phyloP scores from a whole-genome alignment of 495 filamentous ascomycete genomes.

The Xylaria scruposa region DNA sequence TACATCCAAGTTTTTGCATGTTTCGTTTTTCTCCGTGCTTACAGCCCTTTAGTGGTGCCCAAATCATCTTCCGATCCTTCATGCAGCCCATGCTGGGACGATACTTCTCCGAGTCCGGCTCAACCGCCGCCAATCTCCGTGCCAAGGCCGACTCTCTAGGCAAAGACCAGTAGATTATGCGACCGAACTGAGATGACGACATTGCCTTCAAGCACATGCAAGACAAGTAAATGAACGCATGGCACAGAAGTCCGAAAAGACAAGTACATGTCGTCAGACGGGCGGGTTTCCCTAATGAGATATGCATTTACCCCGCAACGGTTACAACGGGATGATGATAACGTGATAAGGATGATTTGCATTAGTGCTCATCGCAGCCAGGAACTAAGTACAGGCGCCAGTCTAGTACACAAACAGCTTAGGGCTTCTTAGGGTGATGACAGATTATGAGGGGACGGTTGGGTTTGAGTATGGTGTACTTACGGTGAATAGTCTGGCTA shows the following conservation, averaged over 20 bases:
- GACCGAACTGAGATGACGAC: conserved; percentile 21
- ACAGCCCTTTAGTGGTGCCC: conserved; percentile 74
- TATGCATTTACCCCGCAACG: neutral
- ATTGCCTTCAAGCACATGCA: conserved; percentile 19
- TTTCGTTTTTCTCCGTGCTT: conserved; percentile 36
- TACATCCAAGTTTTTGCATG: neutral
- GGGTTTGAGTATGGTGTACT: neutral
- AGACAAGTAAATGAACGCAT: conserved; percentile 17
- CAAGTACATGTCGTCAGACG: conserved; percentile 22
- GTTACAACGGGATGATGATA: neutral
- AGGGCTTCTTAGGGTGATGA: conserved; percentile 1
- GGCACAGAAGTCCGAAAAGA: conserved; percentile 15
- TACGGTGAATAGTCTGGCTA: conserved; percentile 14
- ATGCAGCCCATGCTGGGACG: conserved; percentile 87
- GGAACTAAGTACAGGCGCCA: neutral
- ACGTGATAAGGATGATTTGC: conserved; percentile 3
- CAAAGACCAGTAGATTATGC: conserved; percentile 59
- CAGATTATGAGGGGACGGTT: neutral
- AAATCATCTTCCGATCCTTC: conserved; percentile 95
- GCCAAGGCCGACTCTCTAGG: conserved; percentile 83
- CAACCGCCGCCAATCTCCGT: conserved; percentile 86
- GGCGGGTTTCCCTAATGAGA: conserved; percentile 1
- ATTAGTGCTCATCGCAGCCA: conserved; percentile 6
- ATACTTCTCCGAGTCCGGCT: conserved; percentile 77
- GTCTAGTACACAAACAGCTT: neutral